Evolutionary conservation across 345 rosid species (phyloP).

Genomic region (Camelina hispida): DNA sequence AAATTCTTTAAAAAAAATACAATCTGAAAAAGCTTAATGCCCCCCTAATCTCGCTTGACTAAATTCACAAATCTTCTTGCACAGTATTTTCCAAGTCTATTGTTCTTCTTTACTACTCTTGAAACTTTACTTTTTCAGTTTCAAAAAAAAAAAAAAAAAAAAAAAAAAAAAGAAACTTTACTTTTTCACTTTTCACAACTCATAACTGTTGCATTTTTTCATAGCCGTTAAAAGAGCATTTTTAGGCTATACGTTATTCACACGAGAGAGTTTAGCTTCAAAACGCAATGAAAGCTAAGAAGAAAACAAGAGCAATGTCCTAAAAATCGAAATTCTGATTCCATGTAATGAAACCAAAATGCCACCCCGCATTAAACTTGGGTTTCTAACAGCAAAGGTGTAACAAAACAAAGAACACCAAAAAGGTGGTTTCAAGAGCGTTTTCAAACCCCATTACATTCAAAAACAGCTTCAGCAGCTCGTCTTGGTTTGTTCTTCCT

Average conservation of each 20-base stretch:
- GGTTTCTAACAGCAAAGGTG: conserved; percentile 25
- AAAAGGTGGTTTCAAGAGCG: conserved; percentile 30
- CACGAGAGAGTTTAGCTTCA: conserved; percentile 7
- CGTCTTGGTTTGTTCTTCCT: conserved; percentile 82
- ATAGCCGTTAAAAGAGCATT: conserved; percentile 11
- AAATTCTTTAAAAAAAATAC: neutral
- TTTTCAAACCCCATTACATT: conserved; percentile 58
- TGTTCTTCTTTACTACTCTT: neutral
- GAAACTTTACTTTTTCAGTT: neutral
- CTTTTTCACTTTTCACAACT: conserved; percentile 7
- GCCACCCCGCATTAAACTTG: conserved; percentile 30
- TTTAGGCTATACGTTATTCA: neutral
- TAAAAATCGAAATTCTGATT: conserved; percentile 20
- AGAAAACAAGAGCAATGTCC: neutral
- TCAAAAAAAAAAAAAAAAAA: too few species aligned
- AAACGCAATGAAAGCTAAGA: conserved; percentile 16
- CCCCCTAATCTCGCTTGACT: neutral
- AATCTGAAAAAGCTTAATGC: conserved; percentile 8
- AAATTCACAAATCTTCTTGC: neutral
- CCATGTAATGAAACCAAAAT: conserved; percentile 32
- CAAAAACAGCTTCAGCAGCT: conserved; percentile 87
- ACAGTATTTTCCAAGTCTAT: neutral
- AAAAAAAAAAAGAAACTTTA: too few species aligned
- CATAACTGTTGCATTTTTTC: conserved; percentile 3
- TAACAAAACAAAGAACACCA: neutral